These are phyloP conservation scores for Botryotinia convoluta DNA, from an alignment of 2,329 filamentous ascomycete genomes.

Conservation along the genomic window DNA sequence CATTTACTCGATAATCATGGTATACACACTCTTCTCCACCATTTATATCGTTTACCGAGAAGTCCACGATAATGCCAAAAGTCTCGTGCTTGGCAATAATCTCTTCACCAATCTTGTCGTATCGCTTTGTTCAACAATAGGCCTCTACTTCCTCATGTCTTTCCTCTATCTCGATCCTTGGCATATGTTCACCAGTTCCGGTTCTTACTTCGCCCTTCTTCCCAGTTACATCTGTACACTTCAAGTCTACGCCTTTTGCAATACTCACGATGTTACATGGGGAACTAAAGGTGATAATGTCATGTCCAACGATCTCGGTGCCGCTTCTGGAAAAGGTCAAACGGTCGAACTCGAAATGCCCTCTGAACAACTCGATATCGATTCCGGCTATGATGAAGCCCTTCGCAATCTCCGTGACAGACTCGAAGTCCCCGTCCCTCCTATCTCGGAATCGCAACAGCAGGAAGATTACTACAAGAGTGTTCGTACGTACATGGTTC, in stretches of 20 bases:
- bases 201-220: slow-evolving; percentile 89
- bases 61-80: slow-evolving; percentile 49
- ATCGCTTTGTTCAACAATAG: slow-evolving; percentile 82
- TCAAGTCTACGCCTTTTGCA: slow-evolving; percentile 98
- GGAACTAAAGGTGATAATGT: slow-evolving; percentile 98
- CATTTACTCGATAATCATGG: slow-evolving; percentile 91
- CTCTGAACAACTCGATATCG: slow-evolving; percentile 94
- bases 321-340: slow-evolving; percentile 68
- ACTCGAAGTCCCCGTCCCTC: slow-evolving; percentile 69
- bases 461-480: slow-evolving; percentile 99
- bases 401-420: slow-evolving; percentile 93
- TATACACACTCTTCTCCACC: slow-evolving; percentile 86
- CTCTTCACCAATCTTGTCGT: slow-evolving; percentile 95
- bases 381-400: slow-evolving; percentile 95
- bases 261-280: slow-evolving; percentile 98
- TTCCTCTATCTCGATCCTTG: slow-evolving; percentile 96
- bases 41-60: slow-evolving; percentile 89
- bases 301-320: slow-evolving; percentile 85
- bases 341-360: slow-evolving; percentile 97
- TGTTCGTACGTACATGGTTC: slow-evolving; percentile 96
- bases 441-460: slow-evolving; percentile 71
- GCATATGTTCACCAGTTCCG: slow-evolving; percentile 95
- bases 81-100: slow-evolving; percentile 71
- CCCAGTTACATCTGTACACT: slow-evolving; percentile 95
- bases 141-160: slow-evolving; percentile 93